Evolutionary conservation across 768 basidiomycete genomes (phyloP), one percentile per base, ranked within the genome.

Genomic region (Mrakia frigida): DNA sequence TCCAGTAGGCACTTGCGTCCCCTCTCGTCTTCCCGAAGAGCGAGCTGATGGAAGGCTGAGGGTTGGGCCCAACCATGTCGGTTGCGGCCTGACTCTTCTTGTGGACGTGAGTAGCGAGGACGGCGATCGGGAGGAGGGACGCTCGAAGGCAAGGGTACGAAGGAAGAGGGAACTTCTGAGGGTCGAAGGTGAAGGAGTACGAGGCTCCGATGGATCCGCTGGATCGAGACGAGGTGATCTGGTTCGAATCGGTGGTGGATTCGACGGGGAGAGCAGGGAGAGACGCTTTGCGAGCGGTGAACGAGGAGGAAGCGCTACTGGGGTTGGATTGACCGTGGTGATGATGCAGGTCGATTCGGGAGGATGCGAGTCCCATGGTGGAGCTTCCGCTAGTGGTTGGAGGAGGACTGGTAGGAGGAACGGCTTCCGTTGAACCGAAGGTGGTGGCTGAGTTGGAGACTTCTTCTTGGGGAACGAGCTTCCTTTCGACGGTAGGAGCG

Each of bases 41-140:
- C 35, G 25, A 39, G 6, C 35, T 39, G 13, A 68, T 25, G 11
- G 65, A 37, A 0, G 35, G 37, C 18, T 68, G 35, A n/a, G 65
- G 37, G 65, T 25, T 39, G 7, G 35, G 25, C 1, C 65, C 65
- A 6, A 43, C 18, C 37, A 25, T 39, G 6, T 18, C 65, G 6
- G 39, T 68, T 11, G 65, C 65, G 0, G 39, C 65, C 31, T 68
- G 65, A n/a, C 65, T 68, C 65, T 39, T 68, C 65, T 68, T 68
- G 35, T 68, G 65, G 25, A 68, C 65, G 37, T 68, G 65, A 18
- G 65, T 68, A 6, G 39, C 65, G 65, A 68, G 65, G 10, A 68
- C 65, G 25, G 65, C 65, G 33, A 68, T 68, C 21, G 65, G 65
- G 37, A 68, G 65, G 37, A 68, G 65, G 10, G 39, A 14, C 3